Evolutionary conservation across 2,329 filamentous ascomycete genomes (phyloP), one percentile per base, ranked within the genome.

Genomic region (Fusarium sterilihyphosum): DNA sequence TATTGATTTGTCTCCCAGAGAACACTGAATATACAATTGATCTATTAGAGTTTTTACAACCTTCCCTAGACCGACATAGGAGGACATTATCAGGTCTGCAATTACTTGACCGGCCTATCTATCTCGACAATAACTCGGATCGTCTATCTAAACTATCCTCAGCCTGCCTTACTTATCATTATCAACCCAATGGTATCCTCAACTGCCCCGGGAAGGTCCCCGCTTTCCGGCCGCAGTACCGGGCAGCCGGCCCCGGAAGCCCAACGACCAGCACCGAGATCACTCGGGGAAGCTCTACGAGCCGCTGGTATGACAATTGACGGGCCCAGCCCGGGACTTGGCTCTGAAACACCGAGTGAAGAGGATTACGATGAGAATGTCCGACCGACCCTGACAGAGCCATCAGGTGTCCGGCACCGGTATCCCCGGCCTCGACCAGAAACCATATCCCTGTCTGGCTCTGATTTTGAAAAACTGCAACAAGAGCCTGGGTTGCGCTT

Each of bases 321-420:
- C 16, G 62, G 62, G 5, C 56, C 60, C 5, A 40, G 44, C 29
- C 46, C 74, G 67, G 65, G 77, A 31, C 81, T 81, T 68, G 72
- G 77, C 38, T 85, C 83, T 5, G 85, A 85, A 20, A 85, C 82
- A 20, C 79, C 84, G 5, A 86, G 84, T 43, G 85, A 85, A 61
- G 85, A 86, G 70, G 85, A 86, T 62, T 86, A 86, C 53, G 84
- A 86, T 38, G 82, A 84, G 22, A 82, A 81, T 43, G 53, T 82
- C 12, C 77, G 81, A 13, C 78, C 81, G 24, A 73, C 75, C 4
- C 75, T 78, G 26, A 71, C 65, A 58, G 72, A 75, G 24, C 37
- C 73, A n/a, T 67, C 58, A 17, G 65, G 61, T 37, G 58, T 77
- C 18, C 73, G 76, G 29, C 70, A 74, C 31, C 76, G 77, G 40